Evolutionary conservation across 345 rosid species (phyloP), one percentile per base, ranked within the genome.

Genomic region (Salix dunnii): DNA sequence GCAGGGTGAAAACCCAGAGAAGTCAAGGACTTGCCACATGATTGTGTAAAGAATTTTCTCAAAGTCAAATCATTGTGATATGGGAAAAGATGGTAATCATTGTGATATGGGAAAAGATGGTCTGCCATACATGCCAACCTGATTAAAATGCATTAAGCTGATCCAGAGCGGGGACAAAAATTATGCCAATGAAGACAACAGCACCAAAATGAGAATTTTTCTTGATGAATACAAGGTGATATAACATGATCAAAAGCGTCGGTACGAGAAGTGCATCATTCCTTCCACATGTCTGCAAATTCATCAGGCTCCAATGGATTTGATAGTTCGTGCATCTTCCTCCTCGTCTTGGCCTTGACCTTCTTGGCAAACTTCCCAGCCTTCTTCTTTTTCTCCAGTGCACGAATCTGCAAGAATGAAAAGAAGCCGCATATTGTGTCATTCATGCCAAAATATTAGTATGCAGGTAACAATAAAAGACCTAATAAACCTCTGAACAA

Each of bases 211-310:
- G 63, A 23, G 1, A 9, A 23, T 58, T 23, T 23, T 58, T n/a
- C 63, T 21, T n/a, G 63, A 9, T n/a, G 63, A 12, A 10, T 58
- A 58, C 63, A 58, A 58, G 62, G 28, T 9, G 62, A 58, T n/a
- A n/a, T n/a, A 23, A 23, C 10, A 58, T 3, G 4, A 58, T 2
- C 2, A 58, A 10, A 27, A 58, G 11, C 28, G 11, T 3, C 9
- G 2, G 55, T 6, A 6, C n/a, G 42, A 17, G 43, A 17, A 35
- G 46, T 2, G 11, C 28, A 20, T 72, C 77, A 85, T 8, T 89
- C 92, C 78, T 81, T 94, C 97, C 99, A 96, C 97, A 93, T 91
- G 75, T 90, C 92, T 16, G 93, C 95, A 90, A 92, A 92, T 76
- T 94, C 97, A 87, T 92, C 95, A 72, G 95, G 90, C 84, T 90